Conservation (phyloP, 129 eudicot genomes). For the Flaveria bidentis region DNA sequence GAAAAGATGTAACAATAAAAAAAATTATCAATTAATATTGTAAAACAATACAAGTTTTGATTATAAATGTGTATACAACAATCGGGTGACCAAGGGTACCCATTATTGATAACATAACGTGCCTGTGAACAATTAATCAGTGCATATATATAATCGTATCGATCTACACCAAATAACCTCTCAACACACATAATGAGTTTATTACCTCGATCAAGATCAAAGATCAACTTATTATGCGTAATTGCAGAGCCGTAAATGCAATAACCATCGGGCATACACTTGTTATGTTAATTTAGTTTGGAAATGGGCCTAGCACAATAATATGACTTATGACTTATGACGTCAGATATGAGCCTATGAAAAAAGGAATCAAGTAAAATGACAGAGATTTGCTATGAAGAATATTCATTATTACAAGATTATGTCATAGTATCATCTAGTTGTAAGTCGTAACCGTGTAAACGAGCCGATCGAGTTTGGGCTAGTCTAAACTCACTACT, state of each 20-base stretch:
- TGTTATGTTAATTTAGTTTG: neutral
- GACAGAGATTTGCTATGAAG: too few species aligned
- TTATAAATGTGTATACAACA: slow-evolving; percentile 29
- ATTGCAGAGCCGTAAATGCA: slow-evolving; percentile 66
- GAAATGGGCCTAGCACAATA: neutral
- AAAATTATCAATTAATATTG: neutral
- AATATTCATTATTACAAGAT: too few species aligned
- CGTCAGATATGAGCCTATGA: neutral
- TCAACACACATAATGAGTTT: slow-evolving; percentile 10
- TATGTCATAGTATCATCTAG: too few species aligned
- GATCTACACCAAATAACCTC: slow-evolving; percentile 26
- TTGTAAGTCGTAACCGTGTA: too few species aligned
- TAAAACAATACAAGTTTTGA: neutral
- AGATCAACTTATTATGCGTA: slow-evolving; percentile 39
- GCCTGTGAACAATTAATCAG: slow-evolving; percentile 20
- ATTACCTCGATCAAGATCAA: neutral
- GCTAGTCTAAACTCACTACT: too few species aligned
- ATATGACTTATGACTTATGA: neutral
- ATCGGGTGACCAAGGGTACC: slow-evolving; percentile 18
- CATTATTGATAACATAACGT: slow-evolving; percentile 21
- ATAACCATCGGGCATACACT: slow-evolving; percentile 48
- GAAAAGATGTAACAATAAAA: neutral
- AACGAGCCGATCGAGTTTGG: too few species aligned
- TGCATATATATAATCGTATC: slow-evolving; percentile 17
- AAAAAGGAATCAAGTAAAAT: neutral